Conservation (phyloP, 768 basidiomycete genomes). For the Harrya chromipes region DNA sequence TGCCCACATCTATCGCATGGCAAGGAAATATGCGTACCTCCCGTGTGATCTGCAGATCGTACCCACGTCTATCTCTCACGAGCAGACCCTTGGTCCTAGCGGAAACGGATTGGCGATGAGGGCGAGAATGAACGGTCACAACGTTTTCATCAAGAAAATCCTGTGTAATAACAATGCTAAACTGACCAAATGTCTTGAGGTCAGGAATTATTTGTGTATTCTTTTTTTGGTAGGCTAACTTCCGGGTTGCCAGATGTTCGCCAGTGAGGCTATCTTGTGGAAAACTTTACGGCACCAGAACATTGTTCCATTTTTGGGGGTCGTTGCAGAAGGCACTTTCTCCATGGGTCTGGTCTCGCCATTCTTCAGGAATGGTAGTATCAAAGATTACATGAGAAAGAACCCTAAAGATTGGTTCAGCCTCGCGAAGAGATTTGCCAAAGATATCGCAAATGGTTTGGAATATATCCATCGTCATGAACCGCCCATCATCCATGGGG, state of each 20-base stretch:
- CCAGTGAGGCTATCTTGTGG: slow-evolving; percentile 30
- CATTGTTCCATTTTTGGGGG: slow-evolving; percentile 26
- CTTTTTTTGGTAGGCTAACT: slow-evolving; percentile 1
- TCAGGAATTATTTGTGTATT: neutral
- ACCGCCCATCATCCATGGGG: slow-evolving; percentile 38
- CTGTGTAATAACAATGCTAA: neutral
- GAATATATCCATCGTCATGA: slow-evolving; percentile 23
- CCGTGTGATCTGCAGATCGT: slow-evolving; percentile 18
- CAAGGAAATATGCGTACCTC: slow-evolving; percentile 27
- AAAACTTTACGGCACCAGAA: slow-evolving; percentile 23
- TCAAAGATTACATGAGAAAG: slow-evolving; percentile 7
- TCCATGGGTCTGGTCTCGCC: slow-evolving; percentile 23
- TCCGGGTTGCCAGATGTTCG: slow-evolving; percentile 14
- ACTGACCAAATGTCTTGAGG: slow-evolving; percentile 11
- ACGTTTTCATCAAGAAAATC: slow-evolving; percentile 29
- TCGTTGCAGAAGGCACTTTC: slow-evolving; percentile 3
- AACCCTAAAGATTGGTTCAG: neutral
- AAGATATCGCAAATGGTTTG: slow-evolving; percentile 21
- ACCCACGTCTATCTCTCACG: neutral
- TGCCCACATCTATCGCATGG: slow-evolving; percentile 25
- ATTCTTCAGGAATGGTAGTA: slow-evolving; percentile 21
- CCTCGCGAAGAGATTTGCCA: slow-evolving; percentile 8
- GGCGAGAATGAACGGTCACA: slow-evolving; percentile 10
- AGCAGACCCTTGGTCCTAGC: slow-evolving; percentile 3
- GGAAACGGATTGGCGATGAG: slow-evolving; percentile 21